A percentile compares a stretch with the other conserved stretches of the same genome.
Conservation (phyloP, 2,329 filamentous ascomycete species). For the Exophiala aquamarina region DNA sequence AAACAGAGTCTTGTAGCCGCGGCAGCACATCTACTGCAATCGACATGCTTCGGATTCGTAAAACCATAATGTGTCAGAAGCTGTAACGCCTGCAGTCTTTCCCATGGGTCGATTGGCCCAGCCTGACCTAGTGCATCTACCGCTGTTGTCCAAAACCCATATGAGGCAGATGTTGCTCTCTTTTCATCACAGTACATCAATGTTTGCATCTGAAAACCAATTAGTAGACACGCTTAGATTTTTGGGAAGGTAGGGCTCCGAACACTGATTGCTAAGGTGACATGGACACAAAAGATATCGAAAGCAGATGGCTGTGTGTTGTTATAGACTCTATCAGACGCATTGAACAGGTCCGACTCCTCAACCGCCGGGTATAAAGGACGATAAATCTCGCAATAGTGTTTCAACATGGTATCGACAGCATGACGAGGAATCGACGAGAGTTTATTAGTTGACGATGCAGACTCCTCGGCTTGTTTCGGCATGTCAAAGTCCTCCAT, state of each 20-base stretch:
- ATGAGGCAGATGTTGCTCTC: constrained; percentile 10
- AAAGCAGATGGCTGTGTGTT: constrained; percentile 1
- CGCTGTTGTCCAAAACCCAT: constrained; percentile 14
- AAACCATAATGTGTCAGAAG: constrained; percentile 17
- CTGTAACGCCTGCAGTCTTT: constrained; percentile 13
- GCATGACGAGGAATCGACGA: constrained; percentile 16
- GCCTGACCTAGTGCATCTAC: constrained; percentile 3
- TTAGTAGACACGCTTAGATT: neutral
- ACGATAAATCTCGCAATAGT: constrained; percentile 17
- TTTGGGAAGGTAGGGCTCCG: neutral
- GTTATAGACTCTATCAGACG: constrained; percentile 11
- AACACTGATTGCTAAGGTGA: constrained; percentile 17
- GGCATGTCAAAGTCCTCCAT: neutral
- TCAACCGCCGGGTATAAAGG: constrained; percentile 13
- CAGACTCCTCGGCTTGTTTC: neutral
- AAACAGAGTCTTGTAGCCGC: constrained; percentile 10
- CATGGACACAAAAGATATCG: constrained; percentile 11
- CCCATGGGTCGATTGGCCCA: constrained; percentile 3
- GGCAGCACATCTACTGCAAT: constrained; percentile 10
- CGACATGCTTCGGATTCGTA: constrained; percentile 13
- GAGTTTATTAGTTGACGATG: constrained; percentile 1
- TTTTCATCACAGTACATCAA: constrained; percentile 14
- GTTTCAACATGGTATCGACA: constrained; percentile 16
- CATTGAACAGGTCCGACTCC: constrained; percentile 9
- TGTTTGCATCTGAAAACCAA: constrained; percentile 6